Conservation (phyloP, 1,284 basidiomycete species). For the Pterula multifida region DNA sequence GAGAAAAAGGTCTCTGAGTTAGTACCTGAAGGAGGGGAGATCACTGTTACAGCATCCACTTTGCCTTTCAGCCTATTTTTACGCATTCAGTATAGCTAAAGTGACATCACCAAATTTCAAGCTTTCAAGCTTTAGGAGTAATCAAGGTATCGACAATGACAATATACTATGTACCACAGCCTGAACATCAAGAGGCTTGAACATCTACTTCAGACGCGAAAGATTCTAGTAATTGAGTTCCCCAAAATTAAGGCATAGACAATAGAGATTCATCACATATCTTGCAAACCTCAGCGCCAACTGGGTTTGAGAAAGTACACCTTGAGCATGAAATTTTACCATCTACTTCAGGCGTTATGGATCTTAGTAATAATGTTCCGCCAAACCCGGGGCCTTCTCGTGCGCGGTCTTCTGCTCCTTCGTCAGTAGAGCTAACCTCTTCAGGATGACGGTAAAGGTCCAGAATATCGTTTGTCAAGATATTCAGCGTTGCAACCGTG, state of each 20-base stretch:
- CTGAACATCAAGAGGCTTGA: no score
- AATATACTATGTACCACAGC: not conserved
- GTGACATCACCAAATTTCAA: not conserved
- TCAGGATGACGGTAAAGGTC: not conserved
- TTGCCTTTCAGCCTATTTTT: slow-evolving; percentile 82
- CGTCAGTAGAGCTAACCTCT: not conserved
- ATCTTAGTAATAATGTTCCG: not conserved
- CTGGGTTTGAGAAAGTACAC: not conserved
- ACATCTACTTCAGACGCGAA: no score
- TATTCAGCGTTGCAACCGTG: not conserved
- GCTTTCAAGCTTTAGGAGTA: not conserved
- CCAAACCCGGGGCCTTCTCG: not conserved
- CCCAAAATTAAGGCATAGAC: not conserved
- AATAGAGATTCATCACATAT: not conserved
- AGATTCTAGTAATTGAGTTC: no score
- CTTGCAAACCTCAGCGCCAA: not conserved
- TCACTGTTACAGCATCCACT: slow-evolving; percentile 80
- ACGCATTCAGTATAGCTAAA: slow-evolving; percentile 42
- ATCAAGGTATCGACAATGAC: not conserved
- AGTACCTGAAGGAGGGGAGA: slow-evolving; percentile 60
- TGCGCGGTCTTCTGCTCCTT: not conserved
- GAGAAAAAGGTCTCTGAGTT: slow-evolving; percentile 78
- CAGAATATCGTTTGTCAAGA: not conserved
- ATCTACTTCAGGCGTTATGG: not conserved
- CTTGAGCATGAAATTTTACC: not conserved